phyloP scores from a whole-genome alignment of 208 protist genomes.

The Vickermania spadyakhi region DNA sequence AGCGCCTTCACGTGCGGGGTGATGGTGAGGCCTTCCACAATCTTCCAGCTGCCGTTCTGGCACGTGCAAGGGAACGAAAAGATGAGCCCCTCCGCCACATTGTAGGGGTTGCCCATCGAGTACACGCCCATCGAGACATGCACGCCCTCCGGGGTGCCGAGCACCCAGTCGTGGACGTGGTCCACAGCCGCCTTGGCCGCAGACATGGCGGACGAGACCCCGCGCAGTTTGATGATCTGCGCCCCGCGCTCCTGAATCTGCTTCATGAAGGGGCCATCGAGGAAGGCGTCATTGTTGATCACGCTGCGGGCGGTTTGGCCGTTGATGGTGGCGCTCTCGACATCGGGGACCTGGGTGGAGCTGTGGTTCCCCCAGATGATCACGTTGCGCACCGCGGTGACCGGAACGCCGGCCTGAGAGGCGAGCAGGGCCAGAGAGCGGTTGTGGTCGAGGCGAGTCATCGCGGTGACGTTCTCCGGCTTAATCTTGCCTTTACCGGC shows the following conservation, averaged over 20 bases:
- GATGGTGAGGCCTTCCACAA: slow-evolving; percentile 53
- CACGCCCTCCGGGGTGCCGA: slow-evolving; percentile 40
- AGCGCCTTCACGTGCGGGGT: slow-evolving; percentile 16
- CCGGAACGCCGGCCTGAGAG: slow-evolving; percentile 38
- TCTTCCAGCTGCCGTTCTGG: slow-evolving; percentile 69
- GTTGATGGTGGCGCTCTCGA: slow-evolving; percentile 62
- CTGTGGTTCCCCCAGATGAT: slow-evolving; percentile 97
- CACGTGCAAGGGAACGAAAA: slow-evolving; percentile 93
- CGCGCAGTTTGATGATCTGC: slow-evolving; percentile 84
- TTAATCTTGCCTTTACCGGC: slow-evolving; percentile 54
- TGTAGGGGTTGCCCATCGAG: slow-evolving; percentile 88
- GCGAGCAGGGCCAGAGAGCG: slow-evolving; percentile 84
- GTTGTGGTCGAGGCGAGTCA: slow-evolving; percentile 97
- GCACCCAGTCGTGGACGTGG: slow-evolving; percentile 65
- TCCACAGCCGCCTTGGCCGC: slow-evolving; percentile 78
- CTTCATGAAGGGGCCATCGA: slow-evolving; percentile 72
- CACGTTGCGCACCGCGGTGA: slow-evolving; percentile 80
- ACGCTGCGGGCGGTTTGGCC: slow-evolving; percentile 28
- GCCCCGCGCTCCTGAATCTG: slow-evolving; percentile 88
- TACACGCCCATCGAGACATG: slow-evolving; percentile 92
- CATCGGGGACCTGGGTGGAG: slow-evolving; percentile 89
- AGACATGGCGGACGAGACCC: slow-evolving; percentile 89
- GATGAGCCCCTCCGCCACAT: slow-evolving; percentile 82
- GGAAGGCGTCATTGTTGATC: slow-evolving; percentile 63
- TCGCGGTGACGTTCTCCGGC: slow-evolving; percentile 88